phyloP scores from a whole-genome alignment of 2,329 filamentous ascomycete species.

The Sarocladiaceae sp. region DNA sequence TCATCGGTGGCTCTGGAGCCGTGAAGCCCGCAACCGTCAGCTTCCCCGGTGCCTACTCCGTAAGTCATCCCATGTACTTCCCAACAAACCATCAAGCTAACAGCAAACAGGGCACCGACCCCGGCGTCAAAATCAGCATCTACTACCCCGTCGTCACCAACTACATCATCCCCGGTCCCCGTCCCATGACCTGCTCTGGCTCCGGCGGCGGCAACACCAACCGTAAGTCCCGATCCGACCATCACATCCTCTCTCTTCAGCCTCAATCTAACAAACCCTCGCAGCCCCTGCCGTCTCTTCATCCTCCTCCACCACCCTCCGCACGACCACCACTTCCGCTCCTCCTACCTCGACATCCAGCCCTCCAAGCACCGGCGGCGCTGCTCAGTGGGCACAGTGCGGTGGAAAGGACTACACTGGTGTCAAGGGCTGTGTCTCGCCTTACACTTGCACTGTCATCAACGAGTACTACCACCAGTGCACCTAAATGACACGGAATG shows the following conservation, averaged over 20 bases:
- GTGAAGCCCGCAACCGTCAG: conserved; percentile 21
- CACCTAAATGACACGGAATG: too few species aligned
- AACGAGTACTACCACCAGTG: conserved; percentile 24
- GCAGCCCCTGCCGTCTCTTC: neutral
- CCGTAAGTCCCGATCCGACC: conserved; percentile 4
- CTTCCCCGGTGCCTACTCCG: conserved; percentile 23
- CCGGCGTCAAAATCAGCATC: conserved; percentile 23
- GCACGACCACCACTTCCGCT: neutral
- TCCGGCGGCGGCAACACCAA: neutral
- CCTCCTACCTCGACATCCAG: neutral
- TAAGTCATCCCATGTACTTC: conserved; percentile 5
- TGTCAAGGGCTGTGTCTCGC: conserved; percentile 9
- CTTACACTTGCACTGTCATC: conserved; percentile 22
- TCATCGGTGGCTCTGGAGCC: conserved; percentile 27
- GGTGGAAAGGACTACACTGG: neutral
- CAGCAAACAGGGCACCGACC: conserved; percentile 17
- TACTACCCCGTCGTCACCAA: conserved; percentile 20
- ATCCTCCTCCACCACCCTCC: conserved; percentile 1
- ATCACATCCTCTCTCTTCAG: too few species aligned
- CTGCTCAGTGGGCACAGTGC: conserved; percentile 2
- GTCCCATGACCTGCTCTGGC: conserved; percentile 18
- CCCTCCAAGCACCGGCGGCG: neutral
- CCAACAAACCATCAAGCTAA: neutral
- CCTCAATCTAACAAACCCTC: too few species aligned
- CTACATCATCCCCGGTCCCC: conserved; percentile 22